Percentiles rank a stretch among this genome's conserved stretches.
These are phyloP conservation scores for Venturia effusa DNA, from an alignment of 2,329 filamentous ascomycete genomes.

Conservation along the genomic window DNA sequence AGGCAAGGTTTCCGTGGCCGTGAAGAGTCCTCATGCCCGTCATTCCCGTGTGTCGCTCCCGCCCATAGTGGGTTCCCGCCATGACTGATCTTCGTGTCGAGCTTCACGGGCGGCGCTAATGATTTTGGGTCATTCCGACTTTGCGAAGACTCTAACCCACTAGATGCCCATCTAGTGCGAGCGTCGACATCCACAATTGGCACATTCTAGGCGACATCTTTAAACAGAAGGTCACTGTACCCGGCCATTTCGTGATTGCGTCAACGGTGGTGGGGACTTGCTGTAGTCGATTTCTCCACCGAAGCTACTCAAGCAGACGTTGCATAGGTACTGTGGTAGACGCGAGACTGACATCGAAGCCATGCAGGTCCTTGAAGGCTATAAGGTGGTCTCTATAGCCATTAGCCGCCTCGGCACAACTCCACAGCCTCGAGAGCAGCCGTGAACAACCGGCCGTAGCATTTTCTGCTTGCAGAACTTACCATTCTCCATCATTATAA, in stretches of 20 bases:
- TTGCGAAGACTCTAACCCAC: background rate
- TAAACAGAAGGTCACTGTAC: background rate
- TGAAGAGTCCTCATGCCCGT: background rate
- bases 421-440: background rate
- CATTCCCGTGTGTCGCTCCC: constrained; percentile 1
- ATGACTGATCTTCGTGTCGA: background rate
- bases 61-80: background rate
- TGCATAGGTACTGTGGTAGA: background rate
- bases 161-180: background rate
- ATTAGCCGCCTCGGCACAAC: background rate
- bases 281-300: background rate
- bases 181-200: background rate
- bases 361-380: background rate
- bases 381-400: background rate
- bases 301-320: background rate
- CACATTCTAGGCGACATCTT: background rate
- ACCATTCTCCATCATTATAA: background rate
- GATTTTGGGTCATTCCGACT: background rate
- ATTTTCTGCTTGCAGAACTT: background rate
- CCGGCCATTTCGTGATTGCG: background rate
- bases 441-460: background rate
- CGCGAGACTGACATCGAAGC: background rate
- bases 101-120: background rate
- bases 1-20: background rate
- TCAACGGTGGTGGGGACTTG: background rate